phyloP scores from a whole-genome alignment of 2,329 filamentous ascomycete genomes.

The Diplodia seriata region DNA sequence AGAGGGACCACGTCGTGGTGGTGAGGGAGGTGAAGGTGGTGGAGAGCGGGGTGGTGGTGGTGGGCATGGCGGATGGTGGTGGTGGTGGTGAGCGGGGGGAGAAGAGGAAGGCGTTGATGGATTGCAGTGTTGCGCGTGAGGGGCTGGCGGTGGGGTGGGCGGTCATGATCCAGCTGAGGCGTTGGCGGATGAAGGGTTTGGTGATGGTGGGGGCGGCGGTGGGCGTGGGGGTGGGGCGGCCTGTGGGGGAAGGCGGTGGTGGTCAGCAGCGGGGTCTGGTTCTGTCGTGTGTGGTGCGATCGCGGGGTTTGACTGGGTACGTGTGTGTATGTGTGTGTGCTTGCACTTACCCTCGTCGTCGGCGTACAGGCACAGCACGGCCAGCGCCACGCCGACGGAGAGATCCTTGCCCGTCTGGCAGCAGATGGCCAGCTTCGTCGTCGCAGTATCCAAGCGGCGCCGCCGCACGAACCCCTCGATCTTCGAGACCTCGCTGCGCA shows the following conservation, averaged over 20 bases:
- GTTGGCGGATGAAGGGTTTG: conserved; percentile 78
- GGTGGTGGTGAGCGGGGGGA: conserved; percentile 4
- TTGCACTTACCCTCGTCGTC: conserved; percentile 63
- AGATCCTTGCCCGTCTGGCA: conserved; percentile 83
- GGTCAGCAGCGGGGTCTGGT: background rate
- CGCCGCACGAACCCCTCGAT: conserved; percentile 39
- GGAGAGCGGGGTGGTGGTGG: background rate
- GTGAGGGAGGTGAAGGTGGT: background rate
- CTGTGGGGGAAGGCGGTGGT: background rate
- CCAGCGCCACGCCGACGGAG: conserved; percentile 77
- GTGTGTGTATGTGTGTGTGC: background rate
- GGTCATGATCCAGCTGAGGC: conserved; percentile 82
- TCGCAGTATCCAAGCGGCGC: background rate
- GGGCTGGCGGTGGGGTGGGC: conserved; percentile 82
- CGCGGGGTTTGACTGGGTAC: too few species aligned
- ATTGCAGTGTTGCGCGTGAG: conserved; percentile 83
- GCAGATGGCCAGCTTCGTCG: conserved; percentile 60
- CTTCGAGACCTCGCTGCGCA: conserved; percentile 71
- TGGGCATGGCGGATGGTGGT: too few species aligned
- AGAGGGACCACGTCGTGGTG: conserved; percentile 63
- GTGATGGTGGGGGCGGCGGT: conserved; percentile 55
- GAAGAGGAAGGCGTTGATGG: conserved; percentile 89
- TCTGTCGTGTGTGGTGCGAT: too few species aligned
- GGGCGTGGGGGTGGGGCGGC: background rate
- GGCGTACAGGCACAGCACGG: conserved; percentile 76